phyloP scores from a whole-genome alignment of 345 rosid species.

The Pistacia integerrima region DNA sequence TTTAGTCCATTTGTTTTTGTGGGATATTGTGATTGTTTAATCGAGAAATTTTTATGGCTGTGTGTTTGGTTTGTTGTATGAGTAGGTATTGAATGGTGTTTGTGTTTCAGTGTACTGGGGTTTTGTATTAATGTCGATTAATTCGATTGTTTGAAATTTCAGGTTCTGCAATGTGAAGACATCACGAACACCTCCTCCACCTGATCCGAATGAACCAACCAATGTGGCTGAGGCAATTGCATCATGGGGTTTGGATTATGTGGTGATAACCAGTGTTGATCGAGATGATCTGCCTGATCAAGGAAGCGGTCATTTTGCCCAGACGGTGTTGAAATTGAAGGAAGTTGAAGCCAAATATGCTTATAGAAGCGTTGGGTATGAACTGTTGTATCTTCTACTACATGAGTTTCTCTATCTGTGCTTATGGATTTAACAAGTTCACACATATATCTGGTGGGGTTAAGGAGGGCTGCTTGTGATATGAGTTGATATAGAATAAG shows the following conservation, averaged over 20 bases:
- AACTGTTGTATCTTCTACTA: neutral
- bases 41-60: neutral
- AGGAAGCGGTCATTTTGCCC: constrained; percentile 80
- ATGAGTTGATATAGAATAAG: neutral
- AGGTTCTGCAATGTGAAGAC: constrained; percentile 98
- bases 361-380: constrained; percentile 94
- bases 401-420: neutral
- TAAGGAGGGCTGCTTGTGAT: neutral
- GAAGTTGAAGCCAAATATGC: constrained; percentile 73
- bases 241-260: constrained; percentile 93
- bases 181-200: constrained; percentile 90
- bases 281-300: constrained; percentile 90
- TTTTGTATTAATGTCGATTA: constrained; percentile 1
- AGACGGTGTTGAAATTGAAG: constrained; percentile 84
- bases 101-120: neutral
- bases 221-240: constrained; percentile 98
- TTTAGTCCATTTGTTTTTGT: neutral
- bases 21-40: neutral
- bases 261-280: constrained; percentile 91
- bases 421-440: neutral
- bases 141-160: neutral
- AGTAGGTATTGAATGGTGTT: no score
- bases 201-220: constrained; percentile 84
- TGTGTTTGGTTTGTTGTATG: neutral
- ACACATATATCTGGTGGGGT: neutral